Base-by-base conservation (phyloP, 495 filamentous ascomycete genomes). In the Podospora pseudocomata region DNA sequence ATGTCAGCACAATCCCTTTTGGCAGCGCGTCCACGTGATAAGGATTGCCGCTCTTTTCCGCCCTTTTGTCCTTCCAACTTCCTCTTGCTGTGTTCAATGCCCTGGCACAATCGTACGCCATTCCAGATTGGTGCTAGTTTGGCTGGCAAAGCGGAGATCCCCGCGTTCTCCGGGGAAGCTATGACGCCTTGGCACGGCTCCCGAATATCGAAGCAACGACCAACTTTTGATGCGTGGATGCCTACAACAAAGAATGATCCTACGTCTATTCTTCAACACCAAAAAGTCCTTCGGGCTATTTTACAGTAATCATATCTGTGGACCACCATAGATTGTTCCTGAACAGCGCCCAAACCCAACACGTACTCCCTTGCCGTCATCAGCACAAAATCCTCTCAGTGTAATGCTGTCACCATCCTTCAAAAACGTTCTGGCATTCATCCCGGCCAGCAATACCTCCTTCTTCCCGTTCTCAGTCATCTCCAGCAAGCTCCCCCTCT, bases 391-490 rank as follows among this genome's bases (percentile, higher is more conserved):
- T 1, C 93, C 94, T 13, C 86, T 83, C 16, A 98, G 81, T 16
- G 84, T 86, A 34, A 97, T 80, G 3, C 83, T 88, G 74, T 98
- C 94, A 0, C 93, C 93, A 76, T 98, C 94, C 76, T 92, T 86
- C 58, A 98, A 79, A 75, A 94, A 97, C 54, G 80, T 82, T 59
- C 94, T 85, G 70, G 90, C 83, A 44, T 90, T 90, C 70, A 88
- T 91, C 54, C 89, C 90, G 0, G 83, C 81, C 27, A 94, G 81
- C 76, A 86, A 82, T 27, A 92, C 80, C 6, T 88, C 83, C 61
- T 83, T 83, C 81, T 91, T 95, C 0, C 85, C 85, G 32, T 79
- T 79, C 71, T 86, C 84, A 3, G 84, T 94, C 77, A 92, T 87
- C 82, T 98, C 94, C 30, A 97, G 81, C 66, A 97, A 71, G 78